A percentile compares a stretch with the other conserved stretches of the same genome.
Conservation (phyloP, 108 stramenopile species). For the Nitzschia putrida region DNA sequence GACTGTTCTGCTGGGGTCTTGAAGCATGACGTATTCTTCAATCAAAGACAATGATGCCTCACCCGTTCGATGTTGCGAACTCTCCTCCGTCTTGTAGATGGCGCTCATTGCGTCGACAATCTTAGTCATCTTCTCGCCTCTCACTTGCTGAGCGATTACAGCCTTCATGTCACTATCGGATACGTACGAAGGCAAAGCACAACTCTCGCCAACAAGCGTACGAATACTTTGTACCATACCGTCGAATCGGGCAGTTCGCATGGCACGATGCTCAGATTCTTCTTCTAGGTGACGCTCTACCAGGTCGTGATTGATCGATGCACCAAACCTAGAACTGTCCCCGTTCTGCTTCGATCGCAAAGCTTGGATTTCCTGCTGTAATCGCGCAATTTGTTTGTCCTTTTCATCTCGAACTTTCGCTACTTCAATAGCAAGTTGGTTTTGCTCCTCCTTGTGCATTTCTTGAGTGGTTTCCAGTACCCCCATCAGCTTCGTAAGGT, state of each 20-base stretch:
- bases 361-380: constrained; percentile 34
- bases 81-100: constrained; percentile 26
- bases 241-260: constrained; percentile 13
- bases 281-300: constrained; percentile 12
- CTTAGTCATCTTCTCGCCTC: constrained; percentile 19
- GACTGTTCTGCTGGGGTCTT: constrained; percentile 18
- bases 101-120: constrained; percentile 17
- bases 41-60: constrained; percentile 9
- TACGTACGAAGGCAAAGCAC: background rate
- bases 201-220: constrained; percentile 7
- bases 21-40: constrained; percentile 11
- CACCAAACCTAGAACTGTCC: background rate
- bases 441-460: constrained; percentile 27
- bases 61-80: constrained; percentile 5
- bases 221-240: constrained; percentile 8
- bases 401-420: constrained; percentile 24
- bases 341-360: constrained; percentile 2
- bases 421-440: constrained; percentile 32
- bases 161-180: background rate
- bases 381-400: constrained; percentile 25
- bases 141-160: constrained; percentile 15
- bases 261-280: constrained; percentile 3
- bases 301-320: background rate
- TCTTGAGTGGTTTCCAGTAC: constrained; percentile 61
- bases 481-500: constrained; percentile 62